Base-by-base conservation (phyloP, 1,284 basidiomycete genomes). In the Acaromyces ingoldii region DNA sequence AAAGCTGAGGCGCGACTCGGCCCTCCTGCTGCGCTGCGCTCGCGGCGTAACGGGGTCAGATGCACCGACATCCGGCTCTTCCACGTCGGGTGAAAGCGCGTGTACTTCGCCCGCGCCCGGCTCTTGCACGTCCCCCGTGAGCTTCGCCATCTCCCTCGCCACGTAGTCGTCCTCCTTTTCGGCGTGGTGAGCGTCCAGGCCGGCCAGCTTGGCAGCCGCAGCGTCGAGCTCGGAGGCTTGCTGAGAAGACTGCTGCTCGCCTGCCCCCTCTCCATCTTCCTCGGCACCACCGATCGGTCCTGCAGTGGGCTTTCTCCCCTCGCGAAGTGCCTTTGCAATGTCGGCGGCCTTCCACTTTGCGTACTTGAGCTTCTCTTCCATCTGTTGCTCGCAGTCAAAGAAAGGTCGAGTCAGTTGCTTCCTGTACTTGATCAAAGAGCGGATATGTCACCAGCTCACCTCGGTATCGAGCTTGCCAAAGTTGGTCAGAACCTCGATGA, bases 261-360 rank as follows among this genome's bases (percentile, higher is more conserved):
- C 65, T 10, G 42, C 28, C 6, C 6, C 11, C 41, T 24, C 60
- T 31, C 62, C 59, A 2, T 55, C 48, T 22, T 64, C 65, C 5
- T 53, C 51, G 38, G 56, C 57, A 3, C 63, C 64, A 10, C 65
- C 62, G 1, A 62, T 58, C 0, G 70, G 66, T 1, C 70, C 70
- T 1, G 68, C 43, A 15, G 39, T 37, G 1, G 68, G 67, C 36
- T 45, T 59, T 13, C 62, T 39, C 4, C 39, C 89, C 74, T 91
- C 89, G n/a, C 89, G 83, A 70, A 89, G 82, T 1, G 90, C 88
- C 74, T 88, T 91, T 17, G 85, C 82, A 36, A 93, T 90, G 61
- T 91, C 88, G 5, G 85, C 83, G 28, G 90, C 90, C 74, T 91
- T 91, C 90, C 90, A 92, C 77, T 91, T 91, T 6, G 89, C 82